These are phyloP conservation scores for Trichophaea hybrida DNA, from an alignment of 2,329 filamentous ascomycete species.

Conservation along the genomic window DNA sequence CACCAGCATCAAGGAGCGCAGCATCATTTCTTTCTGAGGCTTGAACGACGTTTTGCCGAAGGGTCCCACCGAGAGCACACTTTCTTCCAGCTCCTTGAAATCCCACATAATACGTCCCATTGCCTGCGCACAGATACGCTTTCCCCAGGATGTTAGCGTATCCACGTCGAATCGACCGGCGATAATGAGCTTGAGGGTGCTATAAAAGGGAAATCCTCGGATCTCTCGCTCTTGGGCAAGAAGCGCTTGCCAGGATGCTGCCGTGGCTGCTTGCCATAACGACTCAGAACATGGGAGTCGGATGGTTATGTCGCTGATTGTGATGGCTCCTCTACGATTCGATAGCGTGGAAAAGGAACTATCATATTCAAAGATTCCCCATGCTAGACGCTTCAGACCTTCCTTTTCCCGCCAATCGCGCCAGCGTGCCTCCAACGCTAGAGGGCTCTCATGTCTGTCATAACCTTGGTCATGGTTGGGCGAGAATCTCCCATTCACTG, in stretches of 20 bases:
- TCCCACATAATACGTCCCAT: slow-evolving; percentile 27
- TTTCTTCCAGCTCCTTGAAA: slow-evolving; percentile 26
- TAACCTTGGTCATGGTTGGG: neutral
- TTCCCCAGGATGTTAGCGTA: slow-evolving; percentile 25
- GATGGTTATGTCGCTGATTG: slow-evolving; percentile 25
- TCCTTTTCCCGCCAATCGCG: slow-evolving; percentile 25
- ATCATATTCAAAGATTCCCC: slow-evolving; percentile 27
- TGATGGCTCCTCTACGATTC: slow-evolving; percentile 26
- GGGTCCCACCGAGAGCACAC: slow-evolving; percentile 19
- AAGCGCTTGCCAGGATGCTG: slow-evolving; percentile 23
- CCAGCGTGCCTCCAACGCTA: slow-evolving; percentile 22
- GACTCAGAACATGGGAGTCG: slow-evolving; percentile 25
- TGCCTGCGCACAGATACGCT: slow-evolving; percentile 25
- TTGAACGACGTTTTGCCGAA: slow-evolving; percentile 19
- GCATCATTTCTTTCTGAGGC: slow-evolving; percentile 25
- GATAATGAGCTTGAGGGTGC: slow-evolving; percentile 25
- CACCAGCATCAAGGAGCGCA: slow-evolving; percentile 22
- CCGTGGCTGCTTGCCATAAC: slow-evolving; percentile 25
- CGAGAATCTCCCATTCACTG: neutral
- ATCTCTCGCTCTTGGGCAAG: slow-evolving; percentile 10
- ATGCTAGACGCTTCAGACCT: slow-evolving; percentile 25
- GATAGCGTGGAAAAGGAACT: slow-evolving; percentile 26
- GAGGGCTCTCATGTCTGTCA: slow-evolving; percentile 5
- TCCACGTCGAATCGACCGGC: slow-evolving; percentile 21
- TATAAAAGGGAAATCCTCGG: slow-evolving; percentile 24